Percentiles rank a stretch among this genome's conserved stretches.
phyloP scores from a whole-genome alignment of 305 asterid genomes.

The Striga hermonthica region DNA sequence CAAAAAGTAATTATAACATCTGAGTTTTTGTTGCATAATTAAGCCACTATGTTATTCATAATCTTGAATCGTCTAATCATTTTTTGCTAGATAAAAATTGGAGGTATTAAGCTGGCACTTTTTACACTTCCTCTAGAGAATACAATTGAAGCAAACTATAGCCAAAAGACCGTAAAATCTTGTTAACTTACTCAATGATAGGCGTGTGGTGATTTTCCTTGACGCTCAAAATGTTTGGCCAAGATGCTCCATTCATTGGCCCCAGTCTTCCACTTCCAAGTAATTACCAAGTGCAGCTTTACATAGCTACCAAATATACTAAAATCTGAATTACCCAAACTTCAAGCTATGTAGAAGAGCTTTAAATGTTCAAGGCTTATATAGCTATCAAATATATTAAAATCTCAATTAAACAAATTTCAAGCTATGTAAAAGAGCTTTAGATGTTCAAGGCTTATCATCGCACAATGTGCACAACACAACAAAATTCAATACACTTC shows the following conservation, averaged over 20 bases:
- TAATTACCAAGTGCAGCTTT: conserved; percentile 84
- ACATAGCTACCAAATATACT: conserved; percentile 50
- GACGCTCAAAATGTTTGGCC: conserved; percentile 94
- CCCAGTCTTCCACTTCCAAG: conserved; percentile 93
- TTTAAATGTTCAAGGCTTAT: too few species aligned
- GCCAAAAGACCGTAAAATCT: conserved; percentile 7
- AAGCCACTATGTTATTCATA: not conserved
- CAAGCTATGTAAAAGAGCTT: too few species aligned
- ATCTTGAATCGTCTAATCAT: not conserved
- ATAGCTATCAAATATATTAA: too few species aligned
- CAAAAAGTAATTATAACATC: not conserved
- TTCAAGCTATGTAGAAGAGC: too few species aligned
- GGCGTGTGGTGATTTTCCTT: conserved; percentile 89
- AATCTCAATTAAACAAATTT: too few species aligned
- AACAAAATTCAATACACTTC: not conserved
- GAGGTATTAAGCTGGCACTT: not conserved
- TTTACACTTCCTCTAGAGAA: not conserved
- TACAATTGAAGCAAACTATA: not conserved
- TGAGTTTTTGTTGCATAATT: too few species aligned
- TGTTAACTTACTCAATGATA: conserved; percentile 85
- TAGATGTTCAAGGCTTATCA: not conserved
- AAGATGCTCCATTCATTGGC: conserved; percentile 85
- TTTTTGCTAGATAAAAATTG: not conserved
- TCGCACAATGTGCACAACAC: not conserved
- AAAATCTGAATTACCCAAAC: too few species aligned